Base-by-base conservation (phyloP, 306 rosid genomes). In the Trifolium pratense region DNA sequence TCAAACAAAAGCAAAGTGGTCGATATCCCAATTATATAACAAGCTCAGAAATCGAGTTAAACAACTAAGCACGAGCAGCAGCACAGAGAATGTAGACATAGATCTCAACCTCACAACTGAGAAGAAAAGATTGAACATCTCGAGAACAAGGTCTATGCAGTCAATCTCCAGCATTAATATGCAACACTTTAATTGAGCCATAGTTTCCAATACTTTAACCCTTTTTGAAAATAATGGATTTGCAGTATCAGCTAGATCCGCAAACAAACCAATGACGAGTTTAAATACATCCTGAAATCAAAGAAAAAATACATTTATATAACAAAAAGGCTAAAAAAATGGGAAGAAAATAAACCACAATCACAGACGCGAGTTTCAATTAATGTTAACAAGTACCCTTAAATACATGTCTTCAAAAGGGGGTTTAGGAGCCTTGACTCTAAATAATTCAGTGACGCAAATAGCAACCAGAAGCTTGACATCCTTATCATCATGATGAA, bases 151-250 rank as follows among this genome's bases (percentile, higher is more conserved):
- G 84, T 88, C 91, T 32, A 74, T 20, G 85, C 93, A 78, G 66
- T 85, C 84, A 77, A 87, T 81, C 80, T 94, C 99, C 82, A 94
- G 84, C 99, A 94, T 78, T 79, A 91, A 82, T 80, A 94, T 88
- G 60, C 84, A 89, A 53, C 96, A 94, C 82, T 87, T 88, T 51
- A 90, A 83, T 68, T 84, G 86, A 39, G 96, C 87, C 73, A 94
- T 85, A 0, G 84, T 91, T 83, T 91, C 96, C 80, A 91, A 80
- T 77, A 90, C 83, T 84, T 94, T 91, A 73, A 83, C 92, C 88
- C 97, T 86, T 72, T 83, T 86, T 1, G 92, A 83, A 79, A 94
- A 91, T 34, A 81, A 80, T 7, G 96, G 85, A 51, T 85, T 90
- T 13, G 77, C 48, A 0, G 84, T 87, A 64, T 94, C 93, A 45